Percentiles rank a stretch among this genome's conserved stretches.
Conservation (phyloP, 257 asterid genomes). For the Handroanthus guayacan region DNA sequence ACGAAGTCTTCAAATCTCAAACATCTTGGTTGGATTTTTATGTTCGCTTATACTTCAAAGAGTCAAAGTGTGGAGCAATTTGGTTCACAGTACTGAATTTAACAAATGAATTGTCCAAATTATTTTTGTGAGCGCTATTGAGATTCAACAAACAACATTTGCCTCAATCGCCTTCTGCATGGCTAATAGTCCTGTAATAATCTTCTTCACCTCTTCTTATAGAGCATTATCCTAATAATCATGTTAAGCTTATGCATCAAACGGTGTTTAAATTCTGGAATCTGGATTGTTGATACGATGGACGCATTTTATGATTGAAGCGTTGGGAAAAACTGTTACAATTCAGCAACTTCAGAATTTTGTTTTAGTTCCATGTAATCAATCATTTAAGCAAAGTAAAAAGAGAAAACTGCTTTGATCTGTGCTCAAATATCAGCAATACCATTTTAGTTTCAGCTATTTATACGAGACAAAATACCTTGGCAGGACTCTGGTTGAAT, state of each 20-base stretch:
- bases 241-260: not conserved
- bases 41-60: not conserved
- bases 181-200: not conserved
- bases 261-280: slow-evolving; percentile 6
- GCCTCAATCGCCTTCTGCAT: not conserved
- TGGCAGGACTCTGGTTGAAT: slow-evolving; percentile 92
- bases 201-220: not conserved
- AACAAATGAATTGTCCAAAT: not conserved
- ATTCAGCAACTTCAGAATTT: not conserved
- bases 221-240: not conserved
- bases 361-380: not conserved
- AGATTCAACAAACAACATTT: not conserved
- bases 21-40: not conserved
- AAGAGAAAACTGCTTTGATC: not conserved
- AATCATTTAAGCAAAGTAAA: not conserved
- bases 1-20: not conserved
- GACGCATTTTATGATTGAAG: not conserved
- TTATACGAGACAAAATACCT: slow-evolving; percentile 55
- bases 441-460: not conserved
- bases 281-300: slow-evolving; percentile 2
- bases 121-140: not conserved
- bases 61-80: not conserved
- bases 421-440: not conserved
- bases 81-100: not conserved
- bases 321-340: slow-evolving; percentile 2